phyloP scores from a whole-genome alignment of 371 early-diverging fungal species.

The Mucor lusitanicus region DNA sequence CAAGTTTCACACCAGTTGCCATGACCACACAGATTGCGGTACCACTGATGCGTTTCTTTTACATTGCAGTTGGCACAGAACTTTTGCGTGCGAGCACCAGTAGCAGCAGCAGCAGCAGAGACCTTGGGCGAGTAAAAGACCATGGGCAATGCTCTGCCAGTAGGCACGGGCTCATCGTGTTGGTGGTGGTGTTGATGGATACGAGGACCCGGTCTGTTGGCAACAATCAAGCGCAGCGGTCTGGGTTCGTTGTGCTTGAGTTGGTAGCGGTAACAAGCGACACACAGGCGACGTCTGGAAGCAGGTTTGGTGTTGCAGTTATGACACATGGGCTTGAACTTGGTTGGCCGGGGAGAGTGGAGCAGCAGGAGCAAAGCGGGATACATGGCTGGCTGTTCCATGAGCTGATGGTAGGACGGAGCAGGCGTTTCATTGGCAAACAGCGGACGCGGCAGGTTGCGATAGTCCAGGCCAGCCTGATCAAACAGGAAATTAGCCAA shows the following conservation, averaged over 20 bases:
- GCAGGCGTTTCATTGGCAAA: conserved; percentile 12
- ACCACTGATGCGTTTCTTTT: conserved; percentile 53
- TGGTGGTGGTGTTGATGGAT: conserved; percentile 5
- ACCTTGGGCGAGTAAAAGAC: conserved; percentile 16
- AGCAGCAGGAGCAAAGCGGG: conserved; percentile 30
- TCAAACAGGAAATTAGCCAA: conserved; percentile 44
- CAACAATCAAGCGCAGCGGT: conserved; percentile 43
- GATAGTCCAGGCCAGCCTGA: conserved; percentile 33
- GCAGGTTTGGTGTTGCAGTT: conserved; percentile 49
- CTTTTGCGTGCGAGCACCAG: conserved; percentile 24
- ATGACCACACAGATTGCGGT: conserved; percentile 44
- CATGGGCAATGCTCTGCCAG: conserved; percentile 1
- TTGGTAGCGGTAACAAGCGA: conserved; percentile 47
- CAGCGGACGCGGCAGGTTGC: conserved; percentile 35
- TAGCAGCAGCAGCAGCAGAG: background rate
- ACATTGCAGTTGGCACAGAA: conserved; percentile 47
- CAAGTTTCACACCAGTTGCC: conserved; percentile 57
- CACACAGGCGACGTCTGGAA: conserved; percentile 44
- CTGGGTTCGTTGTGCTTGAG: conserved; percentile 40
- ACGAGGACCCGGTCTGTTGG: conserved; percentile 36
- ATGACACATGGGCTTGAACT: conserved; percentile 43
- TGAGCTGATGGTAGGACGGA: background rate
- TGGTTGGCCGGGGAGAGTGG: conserved; percentile 38
- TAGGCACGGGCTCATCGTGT: too few species aligned
- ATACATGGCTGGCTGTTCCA: conserved; percentile 29